These are phyloP conservation scores for Colletotrichum sp. DNA, from an alignment of 2,329 filamentous ascomycete species.

Conservation along the genomic window DNA sequence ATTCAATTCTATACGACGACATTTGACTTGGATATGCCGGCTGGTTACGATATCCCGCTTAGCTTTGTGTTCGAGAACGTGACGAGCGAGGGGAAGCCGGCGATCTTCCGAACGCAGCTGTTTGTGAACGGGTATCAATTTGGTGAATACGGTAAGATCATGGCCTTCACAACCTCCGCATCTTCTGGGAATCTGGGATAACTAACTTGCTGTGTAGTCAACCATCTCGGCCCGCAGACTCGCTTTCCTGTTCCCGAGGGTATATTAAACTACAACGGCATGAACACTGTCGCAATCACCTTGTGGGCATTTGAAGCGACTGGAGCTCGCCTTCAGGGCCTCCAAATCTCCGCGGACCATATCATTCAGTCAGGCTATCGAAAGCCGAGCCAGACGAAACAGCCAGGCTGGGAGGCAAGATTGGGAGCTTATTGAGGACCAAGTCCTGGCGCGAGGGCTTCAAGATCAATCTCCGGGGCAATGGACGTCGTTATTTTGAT, in stretches of 20 bases:
- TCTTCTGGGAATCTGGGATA: background rate
- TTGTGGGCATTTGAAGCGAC: conserved; percentile 66
- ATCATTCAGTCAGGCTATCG: conserved; percentile 38
- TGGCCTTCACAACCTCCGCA: background rate
- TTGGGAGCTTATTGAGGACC: conserved; percentile 49
- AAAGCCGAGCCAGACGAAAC: conserved; percentile 44
- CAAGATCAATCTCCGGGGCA: background rate
- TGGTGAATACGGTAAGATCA: conserved; percentile 33
- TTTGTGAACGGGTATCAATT: conserved; percentile 77
- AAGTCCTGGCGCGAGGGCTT: background rate
- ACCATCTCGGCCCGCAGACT: conserved; percentile 72
- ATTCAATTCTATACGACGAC: conserved; percentile 60
- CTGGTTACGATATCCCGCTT: conserved; percentile 61
- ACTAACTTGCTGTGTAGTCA: conserved; percentile 34
- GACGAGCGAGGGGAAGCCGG: conserved; percentile 21
- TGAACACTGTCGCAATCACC: conserved; percentile 68
- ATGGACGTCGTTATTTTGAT: background rate
- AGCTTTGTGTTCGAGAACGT: conserved; percentile 56
- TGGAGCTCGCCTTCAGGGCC: conserved; percentile 45
- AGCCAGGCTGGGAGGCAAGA: conserved; percentile 46
- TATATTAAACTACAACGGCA: conserved; percentile 69
- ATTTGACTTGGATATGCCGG: conserved; percentile 61
- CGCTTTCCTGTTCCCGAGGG: conserved; percentile 72
- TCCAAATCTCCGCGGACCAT: background rate
- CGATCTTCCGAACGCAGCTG: conserved; percentile 60